Conservation (phyloP, 2,329 filamentous ascomycete species). For the Celoporthe dispersa region DNA sequence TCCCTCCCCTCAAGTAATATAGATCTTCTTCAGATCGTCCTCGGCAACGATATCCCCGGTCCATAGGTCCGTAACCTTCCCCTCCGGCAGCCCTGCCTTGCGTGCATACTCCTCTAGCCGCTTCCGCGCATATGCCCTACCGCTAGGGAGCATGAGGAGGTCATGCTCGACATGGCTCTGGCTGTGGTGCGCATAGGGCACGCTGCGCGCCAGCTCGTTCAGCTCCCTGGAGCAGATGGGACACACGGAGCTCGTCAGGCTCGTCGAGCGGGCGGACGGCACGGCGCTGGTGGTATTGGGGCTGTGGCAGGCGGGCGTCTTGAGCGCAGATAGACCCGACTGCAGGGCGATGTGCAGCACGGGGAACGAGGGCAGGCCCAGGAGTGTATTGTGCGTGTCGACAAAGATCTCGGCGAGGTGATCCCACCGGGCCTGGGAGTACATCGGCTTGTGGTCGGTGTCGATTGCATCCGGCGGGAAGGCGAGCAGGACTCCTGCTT, state of each 20-base stretch:
- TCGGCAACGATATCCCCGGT: slow-evolving; percentile 70
- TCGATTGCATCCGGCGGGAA: slow-evolving; percentile 63
- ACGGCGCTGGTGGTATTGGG: slow-evolving; percentile 28
- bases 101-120: slow-evolving; percentile 75
- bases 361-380: slow-evolving; percentile 79
- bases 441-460: slow-evolving; percentile 61
- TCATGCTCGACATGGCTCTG: slow-evolving; percentile 92
- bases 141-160: slow-evolving; percentile 84
- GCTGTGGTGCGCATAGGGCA: slow-evolving; percentile 94
- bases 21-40: slow-evolving; percentile 80
- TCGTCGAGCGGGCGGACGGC: slow-evolving; percentile 46
- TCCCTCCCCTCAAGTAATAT: slow-evolving; percentile 67
- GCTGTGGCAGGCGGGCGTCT: slow-evolving; percentile 87
- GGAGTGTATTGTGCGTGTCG: slow-evolving; percentile 82
- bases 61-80: slow-evolving; percentile 76
- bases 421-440: slow-evolving; percentile 73
- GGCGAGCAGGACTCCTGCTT: slow-evolving; percentile 80
- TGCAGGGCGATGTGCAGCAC: slow-evolving; percentile 89
- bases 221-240: slow-evolving; percentile 96
- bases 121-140: slow-evolving; percentile 79
- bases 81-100: slow-evolving; percentile 72
- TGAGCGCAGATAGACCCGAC: slow-evolving; percentile 90
- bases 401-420: slow-evolving; percentile 81
- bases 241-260: slow-evolving; percentile 76
- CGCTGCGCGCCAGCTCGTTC: slow-evolving; percentile 83